These are phyloP conservation scores for Barnettozyma wickerhamii DNA, from an alignment of 805 yeast genomes.

Conservation along the genomic window DNA sequence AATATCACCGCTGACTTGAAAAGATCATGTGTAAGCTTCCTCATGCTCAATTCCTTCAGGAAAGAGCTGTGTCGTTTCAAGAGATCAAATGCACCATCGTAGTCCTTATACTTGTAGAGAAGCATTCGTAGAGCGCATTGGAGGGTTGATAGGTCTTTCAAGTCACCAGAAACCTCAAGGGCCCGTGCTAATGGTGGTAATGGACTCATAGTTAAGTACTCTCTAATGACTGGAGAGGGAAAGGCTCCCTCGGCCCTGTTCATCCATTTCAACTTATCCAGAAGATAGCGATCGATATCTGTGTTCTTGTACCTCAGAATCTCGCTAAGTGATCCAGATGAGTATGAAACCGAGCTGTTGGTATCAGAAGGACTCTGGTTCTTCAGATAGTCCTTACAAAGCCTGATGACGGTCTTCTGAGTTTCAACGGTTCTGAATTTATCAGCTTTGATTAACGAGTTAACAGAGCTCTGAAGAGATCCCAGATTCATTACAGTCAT, in stretches of 20 bases:
- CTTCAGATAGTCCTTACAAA: slow-evolving; percentile 3
- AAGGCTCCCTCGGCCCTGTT: not conserved
- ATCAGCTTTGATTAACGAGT: slow-evolving; percentile 1
- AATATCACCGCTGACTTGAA: not conserved
- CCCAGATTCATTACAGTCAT: slow-evolving; percentile 1
- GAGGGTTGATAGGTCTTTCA: not conserved
- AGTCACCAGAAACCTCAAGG: not conserved
- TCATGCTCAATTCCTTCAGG: slow-evolving; percentile 1
- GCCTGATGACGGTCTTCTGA: not conserved
- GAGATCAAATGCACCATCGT: not conserved
- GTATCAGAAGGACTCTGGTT: not conserved
- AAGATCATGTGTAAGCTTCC: not conserved
- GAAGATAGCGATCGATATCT: slow-evolving; percentile 51
- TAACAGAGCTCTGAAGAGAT: not conserved
- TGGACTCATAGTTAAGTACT: slow-evolving; percentile 2
- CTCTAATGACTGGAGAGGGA: not conserved
- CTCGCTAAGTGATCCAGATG: slow-evolving; percentile 1
- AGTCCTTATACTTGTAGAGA: slow-evolving; percentile 8
- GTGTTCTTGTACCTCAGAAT: slow-evolving; percentile 43
- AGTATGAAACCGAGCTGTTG: too few relatives aligned
- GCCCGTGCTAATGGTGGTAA: slow-evolving; percentile 1
- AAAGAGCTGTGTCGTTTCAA: not conserved
- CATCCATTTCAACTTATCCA: not conserved
- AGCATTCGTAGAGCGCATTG: slow-evolving; percentile 1
- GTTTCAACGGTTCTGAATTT: not conserved